Base-by-base conservation (phyloP, 1,139 yeast species). In the Sugiyamaella castrensis region DNA sequence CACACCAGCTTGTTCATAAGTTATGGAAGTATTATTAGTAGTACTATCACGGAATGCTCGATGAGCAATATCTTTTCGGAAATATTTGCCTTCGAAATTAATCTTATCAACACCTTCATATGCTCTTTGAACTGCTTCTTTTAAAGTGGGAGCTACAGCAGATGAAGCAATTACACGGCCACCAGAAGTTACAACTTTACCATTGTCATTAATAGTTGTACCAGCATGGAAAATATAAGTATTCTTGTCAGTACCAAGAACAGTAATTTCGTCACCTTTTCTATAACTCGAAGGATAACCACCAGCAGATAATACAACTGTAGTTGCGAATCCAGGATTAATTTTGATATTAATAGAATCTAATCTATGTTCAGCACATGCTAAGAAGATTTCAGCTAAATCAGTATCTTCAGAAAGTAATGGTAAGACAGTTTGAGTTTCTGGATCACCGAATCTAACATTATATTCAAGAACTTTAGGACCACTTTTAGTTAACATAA, bases 401-500 rank as follows among this genome's bases (percentile, higher is more conserved):
- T 94, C 98, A 19, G 96, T 84, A 53, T 87, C 91, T 36, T 82
- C 81, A 15, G 83, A 70, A 57, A 94, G 75, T 63, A 94, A 76
- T 12, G 97, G 97, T 64, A 94, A 75, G 31, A 92, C 95, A 4
- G 97, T 87, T 73, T 94, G 98, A 37, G 98, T 92, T 72, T 94
- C 99, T 58, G 99, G 99, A 69, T 94, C 99, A 54, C 99, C 99
- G 61, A 94, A 94, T 71, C 99, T 82, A 47, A 92, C 97, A 61
- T 94, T 94, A 72, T 94, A 94, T 71, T 94, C 99, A 63, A 94
- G 77, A 9, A 91, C 97, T 72, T 88, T 87, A 59, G 98, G 98
- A 44, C 96, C 95, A 40, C 72, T 62, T 31, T 82, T 80, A 12
- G 95, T 80, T 58, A 94, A 77, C 85, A 94, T 94, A 59, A 94